phyloP scores from a whole-genome alignment of 2,329 filamentous ascomycete species.

The Celoporthe dispersa region DNA sequence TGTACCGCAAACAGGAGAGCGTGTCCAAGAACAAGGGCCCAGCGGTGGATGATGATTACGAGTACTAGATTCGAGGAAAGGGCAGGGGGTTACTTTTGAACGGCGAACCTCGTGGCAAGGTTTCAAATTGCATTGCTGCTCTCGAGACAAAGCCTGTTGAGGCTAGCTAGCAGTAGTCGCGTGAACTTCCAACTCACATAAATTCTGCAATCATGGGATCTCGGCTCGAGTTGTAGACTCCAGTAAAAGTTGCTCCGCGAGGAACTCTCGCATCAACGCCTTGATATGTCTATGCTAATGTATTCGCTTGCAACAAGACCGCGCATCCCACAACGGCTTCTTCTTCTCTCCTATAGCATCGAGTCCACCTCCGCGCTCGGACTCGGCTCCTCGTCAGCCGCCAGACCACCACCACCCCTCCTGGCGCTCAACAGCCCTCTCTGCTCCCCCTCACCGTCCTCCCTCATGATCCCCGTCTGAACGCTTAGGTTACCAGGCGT shows the following conservation, averaged over 20 bases:
- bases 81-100: neutral
- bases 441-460: constrained; percentile 46
- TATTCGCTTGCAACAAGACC: neutral
- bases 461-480: constrained; percentile 44
- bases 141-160: neutral
- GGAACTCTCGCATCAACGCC: neutral
- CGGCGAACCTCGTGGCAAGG: neutral
- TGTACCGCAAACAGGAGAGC: constrained; percentile 95
- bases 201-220: neutral
- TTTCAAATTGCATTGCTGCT: constrained; percentile 11
- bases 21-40: constrained; percentile 85
- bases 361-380: constrained; percentile 29
- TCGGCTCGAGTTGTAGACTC: neutral
- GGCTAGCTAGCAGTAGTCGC: too few species aligned
- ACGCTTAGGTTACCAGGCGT: constrained; percentile 30
- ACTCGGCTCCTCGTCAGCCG: constrained; percentile 39
- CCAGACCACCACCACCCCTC: constrained; percentile 27
- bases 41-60: constrained; percentile 93
- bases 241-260: neutral
- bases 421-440: constrained; percentile 47
- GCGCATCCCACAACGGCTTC: too few species aligned
- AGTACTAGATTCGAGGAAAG: constrained; percentile 67
- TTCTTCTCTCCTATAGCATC: constrained; percentile 22
- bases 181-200: neutral
- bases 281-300: constrained; percentile 6